Evolutionary conservation across 1,284 basidiomycete species (phyloP), one percentile per base, ranked within the genome.

Genomic region (Anthracocystis setariae): DNA sequence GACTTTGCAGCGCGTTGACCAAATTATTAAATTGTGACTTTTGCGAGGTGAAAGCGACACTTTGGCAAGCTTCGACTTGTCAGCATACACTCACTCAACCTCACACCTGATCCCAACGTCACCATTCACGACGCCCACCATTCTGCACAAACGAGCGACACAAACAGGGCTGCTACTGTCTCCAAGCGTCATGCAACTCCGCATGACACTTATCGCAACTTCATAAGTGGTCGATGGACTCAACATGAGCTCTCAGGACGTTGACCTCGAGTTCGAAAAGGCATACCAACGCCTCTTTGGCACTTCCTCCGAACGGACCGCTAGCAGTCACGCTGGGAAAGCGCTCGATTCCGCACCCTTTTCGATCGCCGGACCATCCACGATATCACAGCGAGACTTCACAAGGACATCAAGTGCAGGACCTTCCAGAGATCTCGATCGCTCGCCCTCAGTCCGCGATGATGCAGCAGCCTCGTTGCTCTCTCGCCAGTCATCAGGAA

Each of bases 221-320:
- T 8, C 10, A 32, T 48, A 25, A 39, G 27, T 15, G 21, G 7
- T 12, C 49, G 21, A 21, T 37, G 37, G 23, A 18, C 20, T 3
- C 51, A 62, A 29, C 5, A 68, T 68, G 65, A 68, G 59, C 46
- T 43, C 46, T 32, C 50, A 55, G 33, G 68, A 71, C 40, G 51
- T 61, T 47, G 68, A 71, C 57, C 37, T 50, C 50, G 68, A 65
- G 27, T 71, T 71, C 43, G 68, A 71, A 27, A 42, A 58, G 37
- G 68, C 68, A 9, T 65, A 62, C 17, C 46, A 57, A 37, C 67
- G 67, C 20, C 59, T 68, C 38, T 68, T 68, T 27, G 52, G 54
- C 5, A 46, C 40, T 4, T 50, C 60, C 7, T 17, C 35, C 5
- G 8, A 13, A 15, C 35, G 5, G 13, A 15, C 5, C n/a, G n/a